Percentiles rank a stretch among this genome's conserved stretches.
Conservation (phyloP, 2,329 filamentous ascomycete species). For the Aspergillus calidoustus region DNA sequence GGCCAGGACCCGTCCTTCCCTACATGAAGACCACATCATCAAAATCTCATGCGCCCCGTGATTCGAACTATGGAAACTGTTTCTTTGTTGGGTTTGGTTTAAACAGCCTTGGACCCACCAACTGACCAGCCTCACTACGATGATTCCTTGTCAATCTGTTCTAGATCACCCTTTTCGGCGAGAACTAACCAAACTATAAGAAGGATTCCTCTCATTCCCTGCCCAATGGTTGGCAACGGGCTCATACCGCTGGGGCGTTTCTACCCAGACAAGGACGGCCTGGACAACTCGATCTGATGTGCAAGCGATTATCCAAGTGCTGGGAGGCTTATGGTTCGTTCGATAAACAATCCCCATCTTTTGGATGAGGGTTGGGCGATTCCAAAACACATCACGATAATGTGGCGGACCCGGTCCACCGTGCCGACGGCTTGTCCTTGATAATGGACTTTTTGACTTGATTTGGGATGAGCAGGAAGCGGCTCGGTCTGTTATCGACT, state of each 20-base stretch:
- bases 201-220: neutral
- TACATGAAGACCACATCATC: neutral
- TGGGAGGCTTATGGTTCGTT: neutral
- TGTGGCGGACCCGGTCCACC: neutral
- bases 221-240: neutral
- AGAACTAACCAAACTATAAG: neutral
- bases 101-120: slow-evolving; percentile 18
- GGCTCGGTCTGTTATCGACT: slow-evolving; percentile 14
- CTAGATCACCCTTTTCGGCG: neutral
- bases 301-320: neutral
- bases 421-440: neutral
- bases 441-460: slow-evolving; percentile 38
- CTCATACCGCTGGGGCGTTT: slow-evolving; percentile 10
- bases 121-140: neutral
- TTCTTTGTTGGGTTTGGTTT: slow-evolving; percentile 48
- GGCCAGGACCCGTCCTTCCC: neutral
- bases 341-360: neutral
- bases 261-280: slow-evolving; percentile 3
- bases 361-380: slow-evolving; percentile 1
- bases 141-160: neutral
- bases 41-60: slow-evolving; percentile 14
- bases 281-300: neutral
- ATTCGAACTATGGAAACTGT: slow-evolving; percentile 45
- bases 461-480: slow-evolving; percentile 31
- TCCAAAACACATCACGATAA: neutral